Evolutionary conservation across 2,329 filamentous ascomycete genomes (phyloP), one percentile per base, ranked within the genome.

Genomic region (Ascochyta pisi): DNA sequence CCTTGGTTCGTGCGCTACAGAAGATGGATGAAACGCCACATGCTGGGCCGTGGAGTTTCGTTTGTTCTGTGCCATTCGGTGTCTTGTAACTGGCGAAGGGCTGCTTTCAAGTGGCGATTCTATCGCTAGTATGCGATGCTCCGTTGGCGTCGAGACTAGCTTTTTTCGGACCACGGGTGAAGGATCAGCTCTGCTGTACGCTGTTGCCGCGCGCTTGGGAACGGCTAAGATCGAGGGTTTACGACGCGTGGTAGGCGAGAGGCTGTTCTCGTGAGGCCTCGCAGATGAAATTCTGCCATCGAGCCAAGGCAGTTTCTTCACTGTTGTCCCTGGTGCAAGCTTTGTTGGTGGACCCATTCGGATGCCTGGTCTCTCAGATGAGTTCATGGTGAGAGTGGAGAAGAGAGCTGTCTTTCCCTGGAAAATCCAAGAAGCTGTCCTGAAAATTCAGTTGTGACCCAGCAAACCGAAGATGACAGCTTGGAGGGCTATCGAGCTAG

Each of bases 251-350:
- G 38, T 45, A 5, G 61, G 50, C 13, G 61, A 60, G 16, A 54
- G 38, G 15, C 56, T 35, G 1, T 55, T 40, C 7, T 48, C 39
- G 40, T 39, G 31, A 6, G 54, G 58, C 6, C 45, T 34, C 19
- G 22, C 27, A 34, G n/a, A 24, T 5, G 65, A 50, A n/a, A 35
- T 40, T 12, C 64, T 70, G 15, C 60, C 61, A 40, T 71, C 68
- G 7, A 75, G 62, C 72, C 72, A 75, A 15, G 71, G 72, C 19
- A 73, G 65, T 42, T 48, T 67, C 22, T 61, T 71, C 1, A 48
- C 27, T 5, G 57, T 62, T 19, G 47, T 58, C 5, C 57, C 57
- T 12, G 57, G 54, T 15, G 56, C 24, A 40, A 62, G 37, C 46
- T 58, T 69, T 1, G 37, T 27, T 39, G 24, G 12, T 10, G 19